A percentile compares a stretch with the other conserved stretches of the same genome.
phyloP scores from a whole-genome alignment of 2,329 filamentous ascomycete genomes.

The Colletotrichum gigasporum region DNA sequence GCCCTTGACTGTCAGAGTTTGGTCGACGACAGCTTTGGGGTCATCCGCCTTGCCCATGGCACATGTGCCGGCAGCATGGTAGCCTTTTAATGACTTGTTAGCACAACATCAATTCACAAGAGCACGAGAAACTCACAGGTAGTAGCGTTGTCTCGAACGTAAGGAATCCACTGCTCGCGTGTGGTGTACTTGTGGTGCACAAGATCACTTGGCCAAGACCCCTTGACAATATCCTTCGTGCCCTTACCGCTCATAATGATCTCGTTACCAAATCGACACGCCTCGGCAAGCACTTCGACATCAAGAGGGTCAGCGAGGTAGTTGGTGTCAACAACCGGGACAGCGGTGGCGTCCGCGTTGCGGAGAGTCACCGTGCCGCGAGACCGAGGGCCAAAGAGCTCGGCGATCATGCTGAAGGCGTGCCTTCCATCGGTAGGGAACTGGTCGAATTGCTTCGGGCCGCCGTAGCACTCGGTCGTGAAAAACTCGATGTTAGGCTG shows the following conservation, averaged over 20 bases:
- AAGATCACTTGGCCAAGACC: slow-evolving; percentile 64
- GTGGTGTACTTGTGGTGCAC: slow-evolving; percentile 62
- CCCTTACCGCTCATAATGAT: slow-evolving; percentile 64
- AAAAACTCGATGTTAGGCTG: slow-evolving; percentile 73
- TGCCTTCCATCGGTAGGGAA: slow-evolving; percentile 62
- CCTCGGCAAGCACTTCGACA: slow-evolving; percentile 66
- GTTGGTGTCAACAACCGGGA: slow-evolving; percentile 67
- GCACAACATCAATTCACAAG: background rate
- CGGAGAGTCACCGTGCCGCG: slow-evolving; percentile 63
- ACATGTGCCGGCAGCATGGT: slow-evolving; percentile 66
- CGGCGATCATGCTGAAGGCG: slow-evolving; percentile 66
- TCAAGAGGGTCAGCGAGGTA: slow-evolving; percentile 68
- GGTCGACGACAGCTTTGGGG: slow-evolving; percentile 60
- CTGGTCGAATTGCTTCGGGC: slow-evolving; percentile 65
- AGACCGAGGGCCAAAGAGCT: slow-evolving; percentile 67
- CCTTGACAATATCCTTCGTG: slow-evolving; percentile 67
- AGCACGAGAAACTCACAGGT: slow-evolving; percentile 57
- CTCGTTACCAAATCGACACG: slow-evolving; percentile 67
- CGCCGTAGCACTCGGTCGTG: slow-evolving; percentile 69
- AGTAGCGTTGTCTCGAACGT: slow-evolving; percentile 67
- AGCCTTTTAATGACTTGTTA: slow-evolving; percentile 45
- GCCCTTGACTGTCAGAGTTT: slow-evolving; percentile 61
- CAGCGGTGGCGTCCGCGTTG: slow-evolving; percentile 55
- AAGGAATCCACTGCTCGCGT: slow-evolving; percentile 66
- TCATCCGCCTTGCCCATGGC: slow-evolving; percentile 59